Percentiles rank a stretch among this genome's conserved stretches.
Conservation (phyloP, 371 early-diverging fungal species). For the Choanephora cucurbitarum region DNA sequence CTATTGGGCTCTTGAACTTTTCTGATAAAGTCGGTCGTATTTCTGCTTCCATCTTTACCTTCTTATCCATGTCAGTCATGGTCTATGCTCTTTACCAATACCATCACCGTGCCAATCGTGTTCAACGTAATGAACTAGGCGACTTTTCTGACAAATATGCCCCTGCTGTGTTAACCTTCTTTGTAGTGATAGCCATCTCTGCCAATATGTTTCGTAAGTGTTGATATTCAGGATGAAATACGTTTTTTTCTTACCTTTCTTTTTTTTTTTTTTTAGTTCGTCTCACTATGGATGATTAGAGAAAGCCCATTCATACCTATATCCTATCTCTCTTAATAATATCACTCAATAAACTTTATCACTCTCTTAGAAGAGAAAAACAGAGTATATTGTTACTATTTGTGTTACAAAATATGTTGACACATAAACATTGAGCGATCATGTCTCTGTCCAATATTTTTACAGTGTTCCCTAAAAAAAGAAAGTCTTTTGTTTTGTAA, state of each 20-base stretch:
- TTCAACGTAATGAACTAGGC: slow-evolving; percentile 57
- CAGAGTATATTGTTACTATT: no score
- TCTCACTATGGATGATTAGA: slow-evolving; percentile 3
- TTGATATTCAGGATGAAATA: neutral
- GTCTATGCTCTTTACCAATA: slow-evolving; percentile 85
- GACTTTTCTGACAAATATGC: slow-evolving; percentile 66
- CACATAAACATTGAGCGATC: no score
- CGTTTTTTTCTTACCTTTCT: neutral
- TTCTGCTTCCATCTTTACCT: slow-evolving; percentile 69
- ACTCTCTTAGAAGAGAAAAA: no score
- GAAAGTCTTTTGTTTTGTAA: no score
- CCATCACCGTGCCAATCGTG: slow-evolving; percentile 79
- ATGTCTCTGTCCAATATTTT: no score
- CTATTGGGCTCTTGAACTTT: slow-evolving; percentile 78
- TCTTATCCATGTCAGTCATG: slow-evolving; percentile 73
- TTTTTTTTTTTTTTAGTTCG: slow-evolving; percentile 6
- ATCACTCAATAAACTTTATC: no score
- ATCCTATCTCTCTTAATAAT: no score
- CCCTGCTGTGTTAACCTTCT: slow-evolving; percentile 78
- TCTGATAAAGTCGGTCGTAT: slow-evolving; percentile 67
- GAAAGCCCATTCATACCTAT: no score
- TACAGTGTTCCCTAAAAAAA: no score
- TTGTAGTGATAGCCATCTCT: slow-evolving; percentile 74
- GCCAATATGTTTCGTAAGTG: slow-evolving; percentile 87
- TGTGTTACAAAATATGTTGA: no score